Base-by-base conservation (phyloP, 2,329 filamentous ascomycete genomes). In the Rhynchosporium secalis region DNA sequence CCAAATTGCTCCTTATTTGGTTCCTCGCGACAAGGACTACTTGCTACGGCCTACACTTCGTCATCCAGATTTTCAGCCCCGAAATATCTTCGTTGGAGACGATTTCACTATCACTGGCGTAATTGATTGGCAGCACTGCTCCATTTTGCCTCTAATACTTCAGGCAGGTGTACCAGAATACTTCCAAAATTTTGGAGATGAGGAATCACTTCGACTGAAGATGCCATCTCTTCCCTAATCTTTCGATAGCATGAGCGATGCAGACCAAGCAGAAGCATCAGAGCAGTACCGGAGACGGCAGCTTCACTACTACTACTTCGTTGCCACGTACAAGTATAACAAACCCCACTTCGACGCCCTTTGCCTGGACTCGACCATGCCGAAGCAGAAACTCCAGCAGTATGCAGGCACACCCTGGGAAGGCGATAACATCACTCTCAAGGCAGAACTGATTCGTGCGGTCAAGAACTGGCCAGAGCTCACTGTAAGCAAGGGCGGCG, bases 91-190 rank as follows among this genome's bases (percentile, higher is more conserved):
- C 33, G 65, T 74, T 1, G 67, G 65, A 28, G 58, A 73, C 5
- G 61, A 72, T 36, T 68, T 71, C 54, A 71, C 73, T 7, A 74
- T 79, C 28, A 69, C 68, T 33, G 63, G 74, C 36, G 63, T 79
- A 1, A 77, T 79, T 41, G 76, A 80, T 62, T 79, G 76, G 77
- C 76, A 79, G 66, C 71, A 78, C 65, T 69, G 68, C 45, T 49
- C 70, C 2, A 66, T 73, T 31, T 72, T 77, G n/a, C 77, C 76
- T 3, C 72, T 74, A 9, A 74, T 76, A 55, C 69, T 77, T 5
- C 68, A 71, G 12, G 70, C 74, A 41, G 74, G 75, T 2, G 76
- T 80, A 52, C 77, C 77, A 29, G 68, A 69, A 6, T 65, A 66
- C 33, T 75, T 79, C 62, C 72, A 78, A 64, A 78, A 79, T 61